phyloP scores from a whole-genome alignment of 2,329 filamentous ascomycete genomes.

The Microcyclospora tardicrescens region DNA sequence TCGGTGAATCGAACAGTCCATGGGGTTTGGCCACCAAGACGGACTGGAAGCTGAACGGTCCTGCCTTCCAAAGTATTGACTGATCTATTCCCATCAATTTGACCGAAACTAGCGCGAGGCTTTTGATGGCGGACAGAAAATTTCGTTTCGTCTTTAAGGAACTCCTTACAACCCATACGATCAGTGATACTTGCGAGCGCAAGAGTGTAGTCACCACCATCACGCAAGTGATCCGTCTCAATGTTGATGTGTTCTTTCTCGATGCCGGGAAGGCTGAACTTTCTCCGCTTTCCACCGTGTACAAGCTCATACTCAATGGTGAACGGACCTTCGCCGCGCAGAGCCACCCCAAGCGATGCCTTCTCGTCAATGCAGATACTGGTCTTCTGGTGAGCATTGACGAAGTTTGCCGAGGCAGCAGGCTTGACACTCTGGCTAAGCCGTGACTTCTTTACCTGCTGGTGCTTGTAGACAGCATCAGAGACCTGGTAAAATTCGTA shows the following conservation, averaged over 20 bases:
- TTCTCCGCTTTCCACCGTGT: constrained; percentile 72
- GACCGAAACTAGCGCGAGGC: constrained; percentile 73
- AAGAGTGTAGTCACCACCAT: constrained; percentile 82
- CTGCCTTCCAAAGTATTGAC: constrained; percentile 67
- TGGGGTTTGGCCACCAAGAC: constrained; percentile 71
- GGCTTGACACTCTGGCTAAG: constrained; percentile 89
- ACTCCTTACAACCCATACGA: constrained; percentile 71
- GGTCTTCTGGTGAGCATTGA: constrained; percentile 44
- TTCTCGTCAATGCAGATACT: constrained; percentile 74
- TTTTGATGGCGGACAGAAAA: constrained; percentile 80
- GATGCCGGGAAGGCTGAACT: constrained; percentile 52
- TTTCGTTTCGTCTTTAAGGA: constrained; percentile 71
- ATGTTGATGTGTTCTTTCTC: constrained; percentile 53
- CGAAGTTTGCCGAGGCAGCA: constrained; percentile 62
- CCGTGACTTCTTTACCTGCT: constrained; percentile 44
- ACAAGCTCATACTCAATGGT: constrained; percentile 84
- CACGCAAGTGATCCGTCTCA: constrained; percentile 57
- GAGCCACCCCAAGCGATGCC: constrained; percentile 57
- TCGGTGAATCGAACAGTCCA: constrained; percentile 67
- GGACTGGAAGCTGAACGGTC: constrained; percentile 61
- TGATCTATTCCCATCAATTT: constrained; percentile 65
- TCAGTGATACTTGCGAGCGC: constrained; percentile 79
- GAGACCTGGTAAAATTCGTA: constrained; percentile 74
- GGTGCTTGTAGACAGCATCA: constrained; percentile 65
- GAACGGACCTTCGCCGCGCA: constrained; percentile 78